Percentiles rank a stretch among this genome's conserved stretches.
Evolutionary conservation across 2,329 filamentous ascomycete genomes (phyloP).

Genomic region (Alternaria ventricosa): DNA sequence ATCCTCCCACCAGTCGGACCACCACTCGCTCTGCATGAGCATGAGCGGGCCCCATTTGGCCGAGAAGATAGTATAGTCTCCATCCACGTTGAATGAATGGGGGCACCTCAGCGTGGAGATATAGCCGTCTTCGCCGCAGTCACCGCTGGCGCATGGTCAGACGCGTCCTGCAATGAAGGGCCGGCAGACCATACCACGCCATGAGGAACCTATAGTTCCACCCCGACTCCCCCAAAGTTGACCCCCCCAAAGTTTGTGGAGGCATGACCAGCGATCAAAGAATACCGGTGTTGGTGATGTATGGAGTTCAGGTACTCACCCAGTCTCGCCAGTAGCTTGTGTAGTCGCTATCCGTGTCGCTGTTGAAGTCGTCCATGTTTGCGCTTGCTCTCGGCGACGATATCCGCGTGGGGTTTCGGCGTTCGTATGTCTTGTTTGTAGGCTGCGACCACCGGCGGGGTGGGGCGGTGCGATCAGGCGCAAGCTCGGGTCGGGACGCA

Average conservation of each 20-base stretch:
- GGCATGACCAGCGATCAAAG: conserved; percentile 4
- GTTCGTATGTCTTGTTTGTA: conserved; percentile 4
- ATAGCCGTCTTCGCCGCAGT: conserved; percentile 10
- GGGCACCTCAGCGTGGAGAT: conserved; percentile 8
- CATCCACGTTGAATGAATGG: background rate
- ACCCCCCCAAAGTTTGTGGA: background rate
- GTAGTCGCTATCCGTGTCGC: conserved; percentile 98
- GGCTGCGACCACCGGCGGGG: conserved; percentile 15
- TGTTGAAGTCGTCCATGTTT: conserved; percentile 94
- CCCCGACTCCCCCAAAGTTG: background rate
- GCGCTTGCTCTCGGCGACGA: conserved; percentile 17
- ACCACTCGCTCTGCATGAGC: conserved; percentile 9
- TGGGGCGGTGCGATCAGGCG: conserved; percentile 18
- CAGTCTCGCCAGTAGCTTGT: conserved; percentile 99
- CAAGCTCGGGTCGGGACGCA: conserved; percentile 21
- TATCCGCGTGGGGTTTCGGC: background rate
- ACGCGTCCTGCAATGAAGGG: background rate
- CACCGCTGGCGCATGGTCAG: conserved; percentile 8
- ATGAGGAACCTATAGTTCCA: background rate
- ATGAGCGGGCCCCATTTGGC: conserved; percentile 6
- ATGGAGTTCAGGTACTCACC: conserved; percentile 67
- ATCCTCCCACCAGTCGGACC: conserved; percentile 1
- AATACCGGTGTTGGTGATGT: background rate
- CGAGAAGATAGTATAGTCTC: conserved; percentile 2
- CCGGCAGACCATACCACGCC: conserved; percentile 6